These are phyloP conservation scores for Aspergillus bridgeri DNA, from an alignment of 495 filamentous ascomycete species.

Conservation along the genomic window DNA sequence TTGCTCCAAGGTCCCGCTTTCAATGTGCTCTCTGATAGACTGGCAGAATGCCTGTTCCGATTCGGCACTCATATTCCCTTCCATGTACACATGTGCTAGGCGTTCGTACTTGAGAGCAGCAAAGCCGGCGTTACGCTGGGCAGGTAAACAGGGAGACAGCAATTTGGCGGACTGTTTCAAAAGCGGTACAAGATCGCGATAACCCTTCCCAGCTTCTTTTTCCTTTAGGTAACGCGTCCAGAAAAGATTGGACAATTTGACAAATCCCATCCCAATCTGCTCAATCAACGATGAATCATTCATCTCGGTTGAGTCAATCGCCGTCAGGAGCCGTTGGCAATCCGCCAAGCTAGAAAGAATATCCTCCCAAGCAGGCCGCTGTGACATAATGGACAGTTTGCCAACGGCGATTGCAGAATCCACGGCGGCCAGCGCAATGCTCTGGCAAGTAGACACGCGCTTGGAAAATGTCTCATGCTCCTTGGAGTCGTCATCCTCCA, in stretches of 20 bases:
- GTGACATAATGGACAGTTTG: conserved; percentile 38
- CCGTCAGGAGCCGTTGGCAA: conserved; percentile 34
- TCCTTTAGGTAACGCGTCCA: conserved; percentile 60
- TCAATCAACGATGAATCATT: conserved; percentile 18
- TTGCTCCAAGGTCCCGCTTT: conserved; percentile 37
- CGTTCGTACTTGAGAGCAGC: conserved; percentile 54
- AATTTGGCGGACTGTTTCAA: conserved; percentile 49
- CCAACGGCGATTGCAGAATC: conserved; percentile 43
- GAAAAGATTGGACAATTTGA: conserved; percentile 73
- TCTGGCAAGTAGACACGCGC: conserved; percentile 31
- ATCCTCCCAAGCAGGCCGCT: conserved; percentile 39
- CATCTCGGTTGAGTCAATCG: conserved; percentile 33
- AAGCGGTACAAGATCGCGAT: conserved; percentile 36
- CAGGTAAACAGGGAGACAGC: conserved; percentile 34
- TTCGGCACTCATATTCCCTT: conserved; percentile 31
- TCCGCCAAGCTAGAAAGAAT: conserved; percentile 37
- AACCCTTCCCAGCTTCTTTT: conserved; percentile 37
- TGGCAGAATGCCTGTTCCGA: conserved; percentile 39
- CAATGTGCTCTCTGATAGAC: conserved; percentile 47
- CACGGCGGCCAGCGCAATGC: conserved; percentile 38
- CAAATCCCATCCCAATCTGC: conserved; percentile 27
- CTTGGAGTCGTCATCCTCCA: conserved; percentile 28
- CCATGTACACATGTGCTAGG: conserved; percentile 45
- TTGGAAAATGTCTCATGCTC: conserved; percentile 30
- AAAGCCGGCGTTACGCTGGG: conserved; percentile 45